A percentile compares a stretch with the other conserved stretches of the same genome.
Conservation (phyloP, 495 filamentous ascomycete genomes). For the Lindgomyces ingoldianus region DNA sequence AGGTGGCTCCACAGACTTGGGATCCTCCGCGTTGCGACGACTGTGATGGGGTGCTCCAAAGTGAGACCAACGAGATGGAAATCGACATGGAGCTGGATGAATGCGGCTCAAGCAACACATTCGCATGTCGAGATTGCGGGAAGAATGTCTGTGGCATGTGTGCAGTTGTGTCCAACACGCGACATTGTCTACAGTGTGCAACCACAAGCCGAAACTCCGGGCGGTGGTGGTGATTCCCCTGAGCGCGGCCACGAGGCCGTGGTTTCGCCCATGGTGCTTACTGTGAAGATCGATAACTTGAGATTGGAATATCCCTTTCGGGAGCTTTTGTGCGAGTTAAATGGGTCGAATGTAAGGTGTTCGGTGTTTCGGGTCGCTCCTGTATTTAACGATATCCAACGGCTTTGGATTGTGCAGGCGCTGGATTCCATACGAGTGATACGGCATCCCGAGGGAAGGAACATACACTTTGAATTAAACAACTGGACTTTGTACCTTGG, state of each 20-base stretch:
- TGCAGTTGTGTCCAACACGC: conserved; percentile 27
- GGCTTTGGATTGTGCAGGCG: too few relatives aligned
- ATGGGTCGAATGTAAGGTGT: background rate
- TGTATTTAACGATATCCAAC: too few relatives aligned
- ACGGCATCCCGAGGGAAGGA: too few relatives aligned
- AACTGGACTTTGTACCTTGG: too few relatives aligned
- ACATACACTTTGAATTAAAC: too few relatives aligned
- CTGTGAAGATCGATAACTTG: too few relatives aligned
- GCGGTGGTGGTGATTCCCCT: conserved; percentile 25
- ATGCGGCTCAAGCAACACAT: background rate
- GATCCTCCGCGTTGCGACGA: conserved; percentile 40
- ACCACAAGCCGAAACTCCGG: conserved; percentile 16
- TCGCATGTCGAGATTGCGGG: conserved; percentile 28
- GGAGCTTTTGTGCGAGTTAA: background rate
- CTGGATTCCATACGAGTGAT: too few relatives aligned
- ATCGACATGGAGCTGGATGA: conserved; percentile 32
- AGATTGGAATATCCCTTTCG: too few relatives aligned
- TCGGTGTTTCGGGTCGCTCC: background rate
- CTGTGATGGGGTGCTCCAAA: conserved; percentile 38
- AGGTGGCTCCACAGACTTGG: background rate
- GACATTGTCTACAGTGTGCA: conserved; percentile 33
- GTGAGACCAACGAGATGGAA: conserved; percentile 12
- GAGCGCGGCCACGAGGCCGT: too few relatives aligned
- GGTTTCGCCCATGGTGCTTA: too few relatives aligned
- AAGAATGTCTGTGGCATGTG: conserved; percentile 34